Evolutionary conservation across 805 yeast species (phyloP).

Genomic region (Barnettozyma botsteinii): DNA sequence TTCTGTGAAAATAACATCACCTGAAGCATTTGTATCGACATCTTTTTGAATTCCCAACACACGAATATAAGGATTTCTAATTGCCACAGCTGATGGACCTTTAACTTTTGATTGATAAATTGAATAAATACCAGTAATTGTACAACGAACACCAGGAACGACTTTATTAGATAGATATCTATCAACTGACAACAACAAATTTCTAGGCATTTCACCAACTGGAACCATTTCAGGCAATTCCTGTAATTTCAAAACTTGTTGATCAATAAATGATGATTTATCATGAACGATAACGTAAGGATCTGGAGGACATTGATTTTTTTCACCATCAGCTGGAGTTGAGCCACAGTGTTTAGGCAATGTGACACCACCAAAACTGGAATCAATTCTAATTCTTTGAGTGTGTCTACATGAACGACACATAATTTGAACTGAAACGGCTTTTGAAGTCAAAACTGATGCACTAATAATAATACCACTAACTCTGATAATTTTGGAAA

Average conservation of each 20-base stretch:
- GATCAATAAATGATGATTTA: slow-evolving; percentile 89
- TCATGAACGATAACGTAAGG: slow-evolving; percentile 94
- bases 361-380: slow-evolving; percentile 66
- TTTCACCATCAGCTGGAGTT: slow-evolving; percentile 45
- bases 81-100: slow-evolving; percentile 67
- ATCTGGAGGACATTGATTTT: slow-evolving; percentile 73
- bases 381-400: slow-evolving; percentile 50
- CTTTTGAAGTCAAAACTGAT: slow-evolving; percentile 81
- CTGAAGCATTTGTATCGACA: slow-evolving; percentile 61
- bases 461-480: slow-evolving; percentile 93
- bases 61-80: slow-evolving; percentile 85
- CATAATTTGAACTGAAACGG: slow-evolving; percentile 75
- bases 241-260: slow-evolving; percentile 88
- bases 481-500: slow-evolving; percentile 82
- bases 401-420: slow-evolving; percentile 88
- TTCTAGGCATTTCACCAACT: slow-evolving; percentile 98
- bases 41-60: slow-evolving; percentile 85
- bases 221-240: slow-evolving; percentile 99
- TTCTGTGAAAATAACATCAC: slow-evolving; percentile 63
- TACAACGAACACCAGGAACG: slow-evolving; percentile 93
- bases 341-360: slow-evolving; percentile 66
- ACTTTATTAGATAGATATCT: slow-evolving; percentile 84
- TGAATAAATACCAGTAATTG: slow-evolving; percentile 87
- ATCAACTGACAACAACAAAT: slow-evolving; percentile 80
- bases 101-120: slow-evolving; percentile 72